Base-by-base conservation (phyloP, 768 basidiomycete genomes). In the Chlorophyllum brunneum region DNA sequence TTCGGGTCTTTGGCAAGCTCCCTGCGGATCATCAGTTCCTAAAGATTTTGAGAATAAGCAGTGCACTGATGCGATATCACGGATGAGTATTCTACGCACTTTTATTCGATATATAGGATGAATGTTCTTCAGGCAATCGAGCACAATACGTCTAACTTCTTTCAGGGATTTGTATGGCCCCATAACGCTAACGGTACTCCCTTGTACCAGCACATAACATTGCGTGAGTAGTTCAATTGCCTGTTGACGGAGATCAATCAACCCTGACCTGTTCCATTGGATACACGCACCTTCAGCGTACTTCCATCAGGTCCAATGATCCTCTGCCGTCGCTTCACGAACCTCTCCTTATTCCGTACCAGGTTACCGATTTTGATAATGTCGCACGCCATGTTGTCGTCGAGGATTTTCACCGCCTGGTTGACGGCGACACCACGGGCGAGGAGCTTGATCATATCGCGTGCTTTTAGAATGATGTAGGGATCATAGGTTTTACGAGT, bases 51-150 rank as follows among this genome's bases (percentile, higher is more conserved):
- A 26, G n/a, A n/a, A n/a, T n/a, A n/a, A n/a, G n/a, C n/a, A n/a
- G n/a, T n/a, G n/a, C n/a, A n/a, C n/a, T n/a, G n/a, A 26, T 36
- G 29, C 31, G 39, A 33, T 38, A 45, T 30, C 29, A 31, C 23
- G 48, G 57, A 54, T 54, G 24, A 48, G 47, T 22, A 30, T 29
- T 27, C 10, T 23, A 20, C 41, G 26, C 34, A 91, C 94, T 70
- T 99, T 99, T 70, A 99, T 99, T 61, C 94, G 86, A 66, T 99
- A 99, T 64, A 99, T 98, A 1, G 97, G 97, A 64, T 99, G 97
- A 48, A 98, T 88, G 65, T 99, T 99, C 72, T 88, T 94, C 97
- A 99, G 98, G 73, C 97, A 99, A 64, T 99, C 97, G 36, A 98
- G 68, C n/a, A 99, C 82, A 56, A 98, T 98, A 59, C 95, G 73